Conservation (phyloP, 805 yeast genomes). For the Wickerhamiella alocasiicola region DNA sequence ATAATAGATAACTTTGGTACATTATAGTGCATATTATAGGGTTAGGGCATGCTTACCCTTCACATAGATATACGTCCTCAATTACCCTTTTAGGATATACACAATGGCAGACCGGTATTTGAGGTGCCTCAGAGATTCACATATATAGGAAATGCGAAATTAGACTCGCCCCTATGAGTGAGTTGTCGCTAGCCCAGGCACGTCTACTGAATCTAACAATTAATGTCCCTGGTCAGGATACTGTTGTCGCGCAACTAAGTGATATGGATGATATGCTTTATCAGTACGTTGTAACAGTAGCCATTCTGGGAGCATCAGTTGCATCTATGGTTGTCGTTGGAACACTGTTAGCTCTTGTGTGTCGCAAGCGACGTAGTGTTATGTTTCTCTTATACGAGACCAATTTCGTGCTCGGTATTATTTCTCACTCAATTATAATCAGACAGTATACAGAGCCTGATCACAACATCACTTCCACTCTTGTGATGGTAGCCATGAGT, state of each 20-base stretch:
- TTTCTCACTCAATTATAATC: conserved; percentile 35
- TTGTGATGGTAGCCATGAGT: conserved; percentile 28
- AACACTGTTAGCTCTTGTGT: conserved; percentile 33
- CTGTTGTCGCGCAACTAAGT: neutral
- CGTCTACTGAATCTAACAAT: neutral
- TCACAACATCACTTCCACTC: conserved; percentile 4
- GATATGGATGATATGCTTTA: neutral
- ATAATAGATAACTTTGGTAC: no score
- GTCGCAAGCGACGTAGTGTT: conserved; percentile 48
- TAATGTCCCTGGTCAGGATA: neutral
- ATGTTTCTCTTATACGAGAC: conserved; percentile 61
- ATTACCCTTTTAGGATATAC: conserved; percentile 8
- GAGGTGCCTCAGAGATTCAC: neutral
- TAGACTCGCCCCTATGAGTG: neutral
- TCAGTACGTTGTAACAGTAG: neutral
- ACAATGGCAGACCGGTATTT: neutral
- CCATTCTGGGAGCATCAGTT: conserved; percentile 36
- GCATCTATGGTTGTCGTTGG: conserved; percentile 43
- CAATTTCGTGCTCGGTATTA: conserved; percentile 41
- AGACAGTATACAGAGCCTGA: conserved; percentile 9
- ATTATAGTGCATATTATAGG: no score
- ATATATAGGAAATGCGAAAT: neutral
- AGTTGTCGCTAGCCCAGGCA: neutral
- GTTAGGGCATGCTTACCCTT: no score
- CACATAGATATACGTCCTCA: neutral